Evolutionary conservation across 1,284 basidiomycete species (phyloP).

Genomic region (Pseudozyma hubeiensis): DNA sequence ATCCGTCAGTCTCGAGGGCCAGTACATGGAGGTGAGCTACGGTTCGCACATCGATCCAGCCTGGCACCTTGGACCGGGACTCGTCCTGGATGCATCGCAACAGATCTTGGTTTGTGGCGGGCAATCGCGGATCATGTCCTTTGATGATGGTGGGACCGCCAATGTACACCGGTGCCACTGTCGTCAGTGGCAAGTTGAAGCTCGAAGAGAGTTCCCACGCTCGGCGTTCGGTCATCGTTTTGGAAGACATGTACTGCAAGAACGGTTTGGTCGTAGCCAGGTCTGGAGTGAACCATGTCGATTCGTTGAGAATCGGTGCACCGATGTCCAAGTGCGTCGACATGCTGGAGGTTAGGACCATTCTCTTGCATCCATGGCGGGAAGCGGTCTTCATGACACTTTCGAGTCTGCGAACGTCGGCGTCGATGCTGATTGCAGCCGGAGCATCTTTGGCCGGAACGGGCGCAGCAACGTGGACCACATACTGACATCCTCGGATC

Average conservation of each 20-base stretch:
- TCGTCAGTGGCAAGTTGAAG: not conserved
- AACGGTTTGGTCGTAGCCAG: not conserved
- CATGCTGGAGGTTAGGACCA: conserved; percentile 9
- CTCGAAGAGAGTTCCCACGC: conserved; percentile 6
- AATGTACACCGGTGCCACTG: conserved; percentile 4
- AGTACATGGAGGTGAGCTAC: conserved; percentile 3
- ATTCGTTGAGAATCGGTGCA: conserved; percentile 1
- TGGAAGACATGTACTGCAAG: conserved; percentile 7
- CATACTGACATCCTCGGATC: not conserved
- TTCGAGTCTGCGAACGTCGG: not conserved
- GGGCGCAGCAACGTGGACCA: conserved; percentile 5
- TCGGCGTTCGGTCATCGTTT: conserved; percentile 1
- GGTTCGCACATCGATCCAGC: conserved; percentile 11
- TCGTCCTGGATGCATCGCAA: conserved; percentile 3
- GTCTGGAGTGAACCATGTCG: conserved; percentile 6
- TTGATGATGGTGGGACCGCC: conserved; percentile 5
- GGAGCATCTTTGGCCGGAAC: not conserved
- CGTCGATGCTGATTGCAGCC: conserved; percentile 1
- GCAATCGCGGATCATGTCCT: conserved; percentile 1
- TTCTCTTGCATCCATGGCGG: not conserved
- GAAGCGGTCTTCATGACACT: conserved; percentile 1
- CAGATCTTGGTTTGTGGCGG: conserved; percentile 2
- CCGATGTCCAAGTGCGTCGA: conserved; percentile 1
- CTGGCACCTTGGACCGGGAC: conserved; percentile 4
- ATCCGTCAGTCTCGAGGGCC: not conserved